Evolutionary conservation across 2,329 filamentous ascomycete species (phyloP), one percentile per base, ranked within the genome.

Genomic region (Furcasterigmium furcatum): DNA sequence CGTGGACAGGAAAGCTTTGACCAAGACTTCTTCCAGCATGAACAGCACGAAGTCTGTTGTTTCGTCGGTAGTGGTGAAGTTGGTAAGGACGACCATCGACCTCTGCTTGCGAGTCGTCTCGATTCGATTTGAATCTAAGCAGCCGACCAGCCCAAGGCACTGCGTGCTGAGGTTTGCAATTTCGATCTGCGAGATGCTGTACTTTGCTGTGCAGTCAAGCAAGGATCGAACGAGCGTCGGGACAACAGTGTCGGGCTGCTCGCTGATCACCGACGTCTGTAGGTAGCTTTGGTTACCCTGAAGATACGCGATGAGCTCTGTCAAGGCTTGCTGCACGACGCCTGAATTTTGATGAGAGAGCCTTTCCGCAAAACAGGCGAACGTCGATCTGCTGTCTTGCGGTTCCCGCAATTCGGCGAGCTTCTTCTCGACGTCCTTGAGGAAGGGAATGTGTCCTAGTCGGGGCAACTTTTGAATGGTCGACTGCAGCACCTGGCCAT

Each of bases 1-100:
- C 2, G 89, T 87, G 1, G 92, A 95, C 36, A 95, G 73, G 59
- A 99, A 99, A 1, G 91, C 87, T 49, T 91, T 91, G 21, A 97
- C 90, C 10, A 99, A 72, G 8, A 96, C 86, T 59, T 95, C 80
- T 57, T 96, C 86, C 14, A 99, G 74, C 39, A 96, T 76, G 57
- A 91, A 91, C 34, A 94, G 74, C 8, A 90, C 82, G 64, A 97
- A 99, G 50, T 94, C 84, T 14, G 89, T 85, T 1, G 85, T 88
- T 62, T 99, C 92, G 42, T 81, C 79, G 14, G 80, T 75, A 38
- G 80, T 79, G 38, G 86, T 80, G 57, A 99, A 97, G 61, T 99
- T 97, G 42, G 88, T 87, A 30, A 91, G 68, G 41, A 97, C 83
- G 20, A 97, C 80, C 44, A 96, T 87, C n/a, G 90, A 86, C 52